Percentiles rank a stretch among this genome's conserved stretches.
These are phyloP conservation scores for Lobosporangium transversale DNA, from an alignment of 192 early-diverging fungal species.

Conservation along the genomic window DNA sequence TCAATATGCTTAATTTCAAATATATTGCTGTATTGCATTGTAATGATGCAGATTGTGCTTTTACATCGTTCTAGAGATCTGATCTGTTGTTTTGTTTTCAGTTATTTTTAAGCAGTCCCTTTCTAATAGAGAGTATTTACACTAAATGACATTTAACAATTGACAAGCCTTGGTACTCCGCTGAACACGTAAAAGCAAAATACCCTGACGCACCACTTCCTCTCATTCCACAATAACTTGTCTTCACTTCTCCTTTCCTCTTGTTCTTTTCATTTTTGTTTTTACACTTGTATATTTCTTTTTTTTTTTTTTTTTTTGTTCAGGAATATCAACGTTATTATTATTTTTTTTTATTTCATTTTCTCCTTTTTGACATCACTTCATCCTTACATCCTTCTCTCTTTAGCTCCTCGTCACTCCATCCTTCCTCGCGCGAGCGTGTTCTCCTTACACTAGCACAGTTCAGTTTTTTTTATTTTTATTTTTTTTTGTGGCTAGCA, in stretches of 20 bases:
- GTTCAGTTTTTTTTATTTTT: slow-evolving; percentile 1
- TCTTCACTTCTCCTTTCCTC: background rate
- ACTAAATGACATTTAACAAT: no score
- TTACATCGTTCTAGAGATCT: no score
- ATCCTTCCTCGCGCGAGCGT: background rate
- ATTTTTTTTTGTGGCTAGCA: slow-evolving; percentile 3
- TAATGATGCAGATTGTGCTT: no score
- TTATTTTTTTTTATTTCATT: background rate
- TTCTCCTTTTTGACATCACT: background rate
- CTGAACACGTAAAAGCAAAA: no score
- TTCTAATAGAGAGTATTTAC: no score
- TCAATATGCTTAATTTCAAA: no score
- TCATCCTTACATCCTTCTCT: background rate
- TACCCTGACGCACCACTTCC: no score
- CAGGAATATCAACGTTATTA: background rate
- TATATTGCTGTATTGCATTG: no score
- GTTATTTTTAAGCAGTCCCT: no score
- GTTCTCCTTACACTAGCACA: no score
- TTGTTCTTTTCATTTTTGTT: background rate
- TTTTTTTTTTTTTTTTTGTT: background rate
- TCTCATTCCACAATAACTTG: background rate
- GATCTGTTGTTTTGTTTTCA: no score
- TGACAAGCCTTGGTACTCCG: no score
- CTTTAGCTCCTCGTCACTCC: background rate
- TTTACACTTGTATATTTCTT: background rate